Percentiles rank a stretch among this genome's conserved stretches.
Evolutionary conservation across 2,329 filamentous ascomycete species (phyloP).

Genomic region (Dactylellina haptotyla): DNA sequence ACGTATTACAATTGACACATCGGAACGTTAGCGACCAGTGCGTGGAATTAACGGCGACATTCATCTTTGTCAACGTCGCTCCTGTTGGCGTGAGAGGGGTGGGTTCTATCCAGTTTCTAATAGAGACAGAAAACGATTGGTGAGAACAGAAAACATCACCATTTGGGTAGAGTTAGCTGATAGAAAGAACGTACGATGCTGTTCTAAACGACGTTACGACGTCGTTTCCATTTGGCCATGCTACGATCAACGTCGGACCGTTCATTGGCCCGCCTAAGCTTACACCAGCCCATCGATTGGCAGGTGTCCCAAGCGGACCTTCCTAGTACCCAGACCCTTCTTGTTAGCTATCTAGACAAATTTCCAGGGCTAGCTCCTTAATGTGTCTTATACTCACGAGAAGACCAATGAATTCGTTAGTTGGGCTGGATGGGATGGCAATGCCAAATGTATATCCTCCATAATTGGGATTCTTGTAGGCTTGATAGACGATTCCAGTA

Average conservation of each 20-base stretch:
- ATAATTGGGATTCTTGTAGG: slow-evolving; percentile 59
- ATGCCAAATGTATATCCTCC: slow-evolving; percentile 66
- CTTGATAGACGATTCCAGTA: slow-evolving; percentile 65
- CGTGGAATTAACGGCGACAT: slow-evolving; percentile 67
- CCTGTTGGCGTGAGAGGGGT: slow-evolving; percentile 64
- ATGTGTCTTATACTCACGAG: slow-evolving; percentile 61
- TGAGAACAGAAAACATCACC: neutral
- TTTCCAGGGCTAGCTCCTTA: no score
- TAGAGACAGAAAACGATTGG: slow-evolving; percentile 20
- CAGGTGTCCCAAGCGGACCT: slow-evolving; percentile 60
- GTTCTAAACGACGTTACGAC: slow-evolving; percentile 63
- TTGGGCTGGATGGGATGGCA: slow-evolving; percentile 65
- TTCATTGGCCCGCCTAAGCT: slow-evolving; percentile 65
- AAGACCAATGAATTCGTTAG: slow-evolving; percentile 68
- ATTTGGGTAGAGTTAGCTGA: neutral
- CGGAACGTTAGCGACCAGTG: slow-evolving; percentile 69
- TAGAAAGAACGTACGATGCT: slow-evolving; percentile 59
- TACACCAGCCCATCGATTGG: slow-evolving; percentile 66
- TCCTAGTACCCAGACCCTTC: slow-evolving; percentile 46
- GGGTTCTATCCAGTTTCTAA: slow-evolving; percentile 65
- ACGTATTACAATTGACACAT: slow-evolving; percentile 65
- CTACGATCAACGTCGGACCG: slow-evolving; percentile 65
- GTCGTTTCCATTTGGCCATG: slow-evolving; percentile 65
- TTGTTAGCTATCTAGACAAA: no score
- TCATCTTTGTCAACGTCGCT: slow-evolving; percentile 64